Conservation (phyloP, 75 land plant genomes). For the Cupressus sempervirens region DNA sequence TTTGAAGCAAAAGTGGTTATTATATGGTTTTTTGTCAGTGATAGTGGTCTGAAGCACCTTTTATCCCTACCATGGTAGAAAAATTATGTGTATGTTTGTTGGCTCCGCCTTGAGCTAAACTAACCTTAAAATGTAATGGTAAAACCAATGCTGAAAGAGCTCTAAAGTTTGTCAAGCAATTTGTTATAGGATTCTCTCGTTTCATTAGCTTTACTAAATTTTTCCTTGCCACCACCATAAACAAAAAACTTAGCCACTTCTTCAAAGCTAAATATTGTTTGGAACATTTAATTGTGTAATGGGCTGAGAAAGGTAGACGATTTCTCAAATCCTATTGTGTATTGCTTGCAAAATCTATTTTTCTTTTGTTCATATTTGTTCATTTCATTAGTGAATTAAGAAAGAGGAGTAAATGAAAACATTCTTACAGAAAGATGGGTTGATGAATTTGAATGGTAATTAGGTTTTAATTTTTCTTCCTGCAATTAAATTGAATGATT, state of each 20-base stretch:
- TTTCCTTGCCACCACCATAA: neutral
- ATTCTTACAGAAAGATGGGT: neutral
- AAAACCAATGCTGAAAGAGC: neutral
- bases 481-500: neutral
- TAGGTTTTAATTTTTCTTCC: neutral
- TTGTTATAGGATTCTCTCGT: neutral
- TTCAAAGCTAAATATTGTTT: neutral
- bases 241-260: neutral
- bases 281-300: slow-evolving; percentile 2
- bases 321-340: neutral
- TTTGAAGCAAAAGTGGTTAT: too few relatives aligned
- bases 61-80: neutral
- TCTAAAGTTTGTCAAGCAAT: neutral
- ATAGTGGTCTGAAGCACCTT: too few relatives aligned
- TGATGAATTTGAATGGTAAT: neutral
- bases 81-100: neutral
- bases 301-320: slow-evolving; percentile 12
- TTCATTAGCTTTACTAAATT: neutral
- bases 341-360: neutral
- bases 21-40: too few relatives aligned
- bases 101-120: neutral
- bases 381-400: neutral
- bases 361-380: neutral
- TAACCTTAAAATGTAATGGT: neutral
- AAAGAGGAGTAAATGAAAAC: neutral